Percentiles rank a stretch among this genome's conserved stretches.
These are phyloP conservation scores for Phytophthora rubi DNA, from an alignment of 352 stramenopile species.

Conservation along the genomic window DNA sequence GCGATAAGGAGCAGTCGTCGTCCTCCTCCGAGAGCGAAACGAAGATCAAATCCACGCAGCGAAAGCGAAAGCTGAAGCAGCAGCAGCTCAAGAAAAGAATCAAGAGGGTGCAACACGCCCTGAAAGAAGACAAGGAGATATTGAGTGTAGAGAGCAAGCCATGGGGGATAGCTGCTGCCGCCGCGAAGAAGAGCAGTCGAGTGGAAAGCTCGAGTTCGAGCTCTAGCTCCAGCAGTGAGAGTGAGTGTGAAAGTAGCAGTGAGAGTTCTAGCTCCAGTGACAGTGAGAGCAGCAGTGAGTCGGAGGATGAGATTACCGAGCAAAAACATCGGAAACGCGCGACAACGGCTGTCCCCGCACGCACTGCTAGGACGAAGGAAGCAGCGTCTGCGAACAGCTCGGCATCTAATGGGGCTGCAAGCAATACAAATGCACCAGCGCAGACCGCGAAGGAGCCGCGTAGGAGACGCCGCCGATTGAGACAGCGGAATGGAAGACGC, in stretches of 20 bases:
- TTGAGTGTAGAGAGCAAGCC: neutral
- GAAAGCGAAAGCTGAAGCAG: conserved; percentile 22
- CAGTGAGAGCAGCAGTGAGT: conserved; percentile 28
- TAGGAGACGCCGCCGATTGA: conserved; percentile 34
- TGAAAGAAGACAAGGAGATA: conserved; percentile 8
- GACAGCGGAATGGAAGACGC: conserved; percentile 29
- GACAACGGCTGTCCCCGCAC: neutral
- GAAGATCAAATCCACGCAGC: neutral
- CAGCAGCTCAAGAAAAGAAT: conserved; percentile 16
- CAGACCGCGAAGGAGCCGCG: conserved; percentile 23
- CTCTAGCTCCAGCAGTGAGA: conserved; percentile 1
- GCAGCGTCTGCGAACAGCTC: neutral
- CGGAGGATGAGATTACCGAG: conserved; percentile 5
- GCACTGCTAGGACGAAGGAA: neutral
- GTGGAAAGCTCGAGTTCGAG: conserved; percentile 25
- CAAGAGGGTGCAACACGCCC: conserved; percentile 6
- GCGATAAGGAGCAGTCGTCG: conserved; percentile 8
- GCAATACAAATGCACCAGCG: conserved; percentile 18
- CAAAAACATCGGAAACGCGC: conserved; percentile 26
- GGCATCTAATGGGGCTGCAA: conserved; percentile 5
- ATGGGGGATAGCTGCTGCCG: neutral
- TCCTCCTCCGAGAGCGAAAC: conserved; percentile 15
- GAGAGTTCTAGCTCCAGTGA: conserved; percentile 1
- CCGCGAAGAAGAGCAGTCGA: conserved; percentile 10
- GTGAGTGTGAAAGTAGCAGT: too few species aligned